These are phyloP conservation scores for Sporisorium sorghi DNA, from an alignment of 1,284 basidiomycete species.

Conservation along the genomic window DNA sequence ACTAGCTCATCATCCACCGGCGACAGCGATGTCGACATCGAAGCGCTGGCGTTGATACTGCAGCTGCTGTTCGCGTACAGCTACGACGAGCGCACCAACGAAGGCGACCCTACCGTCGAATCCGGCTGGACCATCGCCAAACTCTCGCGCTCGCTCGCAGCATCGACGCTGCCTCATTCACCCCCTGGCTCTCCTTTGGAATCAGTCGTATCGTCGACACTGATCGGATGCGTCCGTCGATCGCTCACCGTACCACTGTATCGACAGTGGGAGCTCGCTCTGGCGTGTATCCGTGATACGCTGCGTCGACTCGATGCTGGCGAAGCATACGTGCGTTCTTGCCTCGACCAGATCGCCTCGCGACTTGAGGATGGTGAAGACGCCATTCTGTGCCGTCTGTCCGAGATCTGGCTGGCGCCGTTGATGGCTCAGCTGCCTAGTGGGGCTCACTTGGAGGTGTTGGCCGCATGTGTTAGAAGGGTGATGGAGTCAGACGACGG, in stretches of 20 bases:
- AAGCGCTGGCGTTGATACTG: slow-evolving; percentile 19
- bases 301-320: slow-evolving; percentile 20
- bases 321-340: slow-evolving; percentile 6
- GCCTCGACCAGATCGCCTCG: slow-evolving; percentile 12
- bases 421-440: slow-evolving; percentile 13
- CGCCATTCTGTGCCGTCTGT: slow-evolving; percentile 22
- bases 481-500: slow-evolving; percentile 8
- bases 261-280: slow-evolving; percentile 39
- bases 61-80: slow-evolving; percentile 40
- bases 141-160: slow-evolving; percentile 30
- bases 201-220: slow-evolving; percentile 4
- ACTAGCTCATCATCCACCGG: not conserved
- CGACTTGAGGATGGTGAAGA: slow-evolving; percentile 27
- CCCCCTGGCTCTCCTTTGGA: not conserved
- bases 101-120: slow-evolving; percentile 48
- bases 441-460: slow-evolving; percentile 5
- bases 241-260: slow-evolving; percentile 37
- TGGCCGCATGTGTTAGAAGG: slow-evolving; percentile 4
- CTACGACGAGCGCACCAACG: slow-evolving; percentile 47
- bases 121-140: slow-evolving; percentile 51
- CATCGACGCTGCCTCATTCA: slow-evolving; percentile 3
- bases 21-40: slow-evolving; percentile 7
- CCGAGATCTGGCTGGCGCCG: slow-evolving; percentile 19
- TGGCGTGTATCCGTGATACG: slow-evolving; percentile 26
- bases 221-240: slow-evolving; percentile 28